Evolutionary conservation across 2,329 filamentous ascomycete genomes (phyloP).

Genomic region (Apiospora koreana): DNA sequence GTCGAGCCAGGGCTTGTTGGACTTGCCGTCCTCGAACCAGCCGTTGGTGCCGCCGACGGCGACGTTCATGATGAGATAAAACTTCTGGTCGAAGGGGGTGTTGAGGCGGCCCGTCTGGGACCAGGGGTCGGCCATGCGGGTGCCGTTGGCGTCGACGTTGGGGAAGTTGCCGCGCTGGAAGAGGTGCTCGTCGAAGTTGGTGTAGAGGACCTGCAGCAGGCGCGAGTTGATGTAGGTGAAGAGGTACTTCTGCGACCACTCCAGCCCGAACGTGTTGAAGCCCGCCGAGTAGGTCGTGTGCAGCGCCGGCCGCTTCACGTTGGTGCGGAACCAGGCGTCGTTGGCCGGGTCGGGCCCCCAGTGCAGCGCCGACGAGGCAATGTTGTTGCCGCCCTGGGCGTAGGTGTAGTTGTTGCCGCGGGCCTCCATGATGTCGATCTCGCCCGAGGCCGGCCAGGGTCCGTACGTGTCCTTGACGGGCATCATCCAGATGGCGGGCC

Average conservation of each 20-base stretch:
- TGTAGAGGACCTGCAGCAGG: conserved; percentile 78
- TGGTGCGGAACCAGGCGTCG: conserved; percentile 83
- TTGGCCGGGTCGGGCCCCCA: conserved; percentile 74
- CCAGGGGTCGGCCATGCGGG: conserved; percentile 66
- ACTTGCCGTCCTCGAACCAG: conserved; percentile 76
- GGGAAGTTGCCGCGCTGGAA: conserved; percentile 72
- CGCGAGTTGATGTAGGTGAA: conserved; percentile 85
- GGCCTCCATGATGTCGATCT: conserved; percentile 81
- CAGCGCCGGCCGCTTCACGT: conserved; percentile 72
- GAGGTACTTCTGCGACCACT: conserved; percentile 87
- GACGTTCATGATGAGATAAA: conserved; percentile 76
- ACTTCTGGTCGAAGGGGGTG: conserved; percentile 74
- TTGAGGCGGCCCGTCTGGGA: conserved; percentile 57
- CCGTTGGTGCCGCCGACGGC: conserved; percentile 79
- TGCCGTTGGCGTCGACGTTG: conserved; percentile 63
- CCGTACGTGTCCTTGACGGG: conserved; percentile 73
- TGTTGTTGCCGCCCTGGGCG: conserved; percentile 75
- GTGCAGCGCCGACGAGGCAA: conserved; percentile 76
- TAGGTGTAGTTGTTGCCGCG: conserved; percentile 84
- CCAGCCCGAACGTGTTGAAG: conserved; percentile 78
- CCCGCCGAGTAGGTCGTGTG: conserved; percentile 71
- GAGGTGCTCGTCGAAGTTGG: conserved; percentile 68
- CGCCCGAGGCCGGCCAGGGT: conserved; percentile 75
- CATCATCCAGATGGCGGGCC: conserved; percentile 93
- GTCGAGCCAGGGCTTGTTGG: conserved; percentile 80